phyloP scores from a whole-genome alignment of 805 yeast genomes.

The Lachancea nothofagi region DNA sequence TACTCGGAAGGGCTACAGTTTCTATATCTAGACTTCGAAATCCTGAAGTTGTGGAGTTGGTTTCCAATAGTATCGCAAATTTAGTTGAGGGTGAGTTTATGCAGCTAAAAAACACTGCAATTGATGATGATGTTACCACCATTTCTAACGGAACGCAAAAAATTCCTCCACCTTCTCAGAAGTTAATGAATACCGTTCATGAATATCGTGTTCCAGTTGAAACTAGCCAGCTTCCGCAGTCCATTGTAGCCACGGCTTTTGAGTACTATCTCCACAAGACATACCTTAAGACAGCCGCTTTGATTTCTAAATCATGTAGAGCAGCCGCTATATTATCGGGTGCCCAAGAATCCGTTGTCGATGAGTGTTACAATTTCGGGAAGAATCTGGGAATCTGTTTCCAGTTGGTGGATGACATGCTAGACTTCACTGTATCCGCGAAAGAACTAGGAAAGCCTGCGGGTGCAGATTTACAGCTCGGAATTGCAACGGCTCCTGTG shows the following conservation, averaged over 20 bases:
- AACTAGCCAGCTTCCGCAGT: slow-evolving; percentile 23
- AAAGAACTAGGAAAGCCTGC: slow-evolving; percentile 89
- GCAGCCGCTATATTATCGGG: slow-evolving; percentile 93
- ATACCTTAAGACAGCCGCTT: slow-evolving; percentile 87
- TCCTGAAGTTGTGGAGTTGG: slow-evolving; percentile 94
- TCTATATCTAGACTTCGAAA: slow-evolving; percentile 88
- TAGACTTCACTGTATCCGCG: slow-evolving; percentile 88
- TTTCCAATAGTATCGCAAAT: slow-evolving; percentile 94
- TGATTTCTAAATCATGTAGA: slow-evolving; percentile 89
- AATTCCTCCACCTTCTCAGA: slow-evolving; percentile 57
- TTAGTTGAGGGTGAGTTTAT: slow-evolving; percentile 97
- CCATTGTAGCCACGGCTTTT: slow-evolving; percentile 80
- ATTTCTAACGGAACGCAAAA: slow-evolving; percentile 26
- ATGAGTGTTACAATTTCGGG: slow-evolving; percentile 85
- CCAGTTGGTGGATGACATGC: slow-evolving; percentile 93
- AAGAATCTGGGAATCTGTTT: slow-evolving; percentile 90
- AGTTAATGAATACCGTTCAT: slow-evolving; percentile 52
- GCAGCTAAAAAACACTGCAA: slow-evolving; percentile 93
- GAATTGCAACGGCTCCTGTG: slow-evolving; percentile 95
- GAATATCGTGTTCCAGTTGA: slow-evolving; percentile 45
- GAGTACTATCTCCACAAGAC: slow-evolving; percentile 95
- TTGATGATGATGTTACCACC: slow-evolving; percentile 41
- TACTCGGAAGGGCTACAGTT: slow-evolving; percentile 93
- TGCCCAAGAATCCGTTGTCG: slow-evolving; percentile 66
- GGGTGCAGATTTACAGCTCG: slow-evolving; percentile 89